These are phyloP conservation scores for Keqinozyma sinolaborantium DNA, from an alignment of 1,139 yeast species.

Conservation along the genomic window DNA sequence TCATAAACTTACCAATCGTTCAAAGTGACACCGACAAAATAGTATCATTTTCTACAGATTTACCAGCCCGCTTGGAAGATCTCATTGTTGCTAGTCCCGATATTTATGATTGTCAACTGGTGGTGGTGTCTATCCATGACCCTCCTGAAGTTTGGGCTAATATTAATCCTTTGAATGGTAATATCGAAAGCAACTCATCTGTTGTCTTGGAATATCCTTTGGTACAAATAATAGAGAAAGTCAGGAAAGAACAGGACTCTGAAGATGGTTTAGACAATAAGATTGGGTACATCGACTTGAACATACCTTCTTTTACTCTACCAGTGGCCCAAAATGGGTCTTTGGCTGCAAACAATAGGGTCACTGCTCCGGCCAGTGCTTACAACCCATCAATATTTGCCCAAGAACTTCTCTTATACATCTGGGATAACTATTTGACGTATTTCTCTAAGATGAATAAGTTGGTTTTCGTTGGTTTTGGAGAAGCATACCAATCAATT, in stretches of 20 bases:
- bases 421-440: conserved; percentile 90
- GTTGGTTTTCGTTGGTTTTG: conserved; percentile 80
- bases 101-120: conserved; percentile 58
- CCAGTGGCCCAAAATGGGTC: conserved; percentile 23
- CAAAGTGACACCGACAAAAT: conserved; percentile 21
- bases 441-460: conserved; percentile 66
- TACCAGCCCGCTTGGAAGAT: conserved; percentile 55
- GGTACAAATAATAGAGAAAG: conserved; percentile 31
- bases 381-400: conserved; percentile 65
- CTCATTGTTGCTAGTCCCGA: conserved; percentile 76
- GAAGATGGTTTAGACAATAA: conserved; percentile 52
- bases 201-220: conserved; percentile 52
- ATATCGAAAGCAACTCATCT: conserved; percentile 69
- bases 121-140: conserved; percentile 78
- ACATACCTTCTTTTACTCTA: conserved; percentile 55
- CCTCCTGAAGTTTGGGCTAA: conserved; percentile 94
- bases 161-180: conserved; percentile 75
- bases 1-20: conserved; percentile 69
- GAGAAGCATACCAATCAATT: conserved; percentile 84
- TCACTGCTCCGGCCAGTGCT: conserved; percentile 14
- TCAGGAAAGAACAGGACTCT: conserved; percentile 24
- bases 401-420: conserved; percentile 71
- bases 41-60: conserved; percentile 36
- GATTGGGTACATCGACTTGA: conserved; percentile 81
- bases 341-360: conserved; percentile 17